Conservation (phyloP, 129 eudicot species). For the Arctium lappa region DNA sequence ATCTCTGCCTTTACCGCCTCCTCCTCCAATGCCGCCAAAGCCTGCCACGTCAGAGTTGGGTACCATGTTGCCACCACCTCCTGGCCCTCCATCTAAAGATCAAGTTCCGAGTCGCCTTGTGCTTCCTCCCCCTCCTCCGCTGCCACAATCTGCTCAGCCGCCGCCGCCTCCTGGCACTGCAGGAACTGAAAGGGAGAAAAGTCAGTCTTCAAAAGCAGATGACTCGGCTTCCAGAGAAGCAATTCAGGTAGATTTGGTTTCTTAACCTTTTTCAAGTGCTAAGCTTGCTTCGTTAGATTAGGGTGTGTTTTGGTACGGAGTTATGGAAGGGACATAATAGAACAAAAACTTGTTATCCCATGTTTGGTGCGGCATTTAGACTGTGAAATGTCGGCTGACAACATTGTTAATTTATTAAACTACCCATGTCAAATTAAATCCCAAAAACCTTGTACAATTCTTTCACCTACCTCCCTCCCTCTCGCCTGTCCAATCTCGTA, state of each 20-base stretch:
- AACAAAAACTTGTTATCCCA: no score
- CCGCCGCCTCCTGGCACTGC: constrained; percentile 75
- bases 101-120: constrained; percentile 37
- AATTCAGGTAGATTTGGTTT: constrained; percentile 36
- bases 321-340: no score
- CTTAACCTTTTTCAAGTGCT: neutral
- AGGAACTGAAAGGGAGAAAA: constrained; percentile 43
- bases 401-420: no score
- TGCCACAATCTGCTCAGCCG: constrained; percentile 42
- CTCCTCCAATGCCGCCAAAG: constrained; percentile 85
- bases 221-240: constrained; percentile 36
- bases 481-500: no score
- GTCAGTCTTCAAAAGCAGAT: constrained; percentile 44
- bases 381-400: no score
- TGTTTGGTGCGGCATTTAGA: no score
- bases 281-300: no score
- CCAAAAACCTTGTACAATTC: no score
- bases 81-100: constrained; percentile 66
- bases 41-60: constrained; percentile 46
- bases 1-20: constrained; percentile 86
- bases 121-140: constrained; percentile 77
- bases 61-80: constrained; percentile 48
- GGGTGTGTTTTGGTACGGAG: no score
- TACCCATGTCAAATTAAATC: no score
- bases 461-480: no score